Percentiles rank a stretch among this genome's conserved stretches.
phyloP scores from a whole-genome alignment of 2,329 filamentous ascomycete genomes.

The Xylaria sp. region DNA sequence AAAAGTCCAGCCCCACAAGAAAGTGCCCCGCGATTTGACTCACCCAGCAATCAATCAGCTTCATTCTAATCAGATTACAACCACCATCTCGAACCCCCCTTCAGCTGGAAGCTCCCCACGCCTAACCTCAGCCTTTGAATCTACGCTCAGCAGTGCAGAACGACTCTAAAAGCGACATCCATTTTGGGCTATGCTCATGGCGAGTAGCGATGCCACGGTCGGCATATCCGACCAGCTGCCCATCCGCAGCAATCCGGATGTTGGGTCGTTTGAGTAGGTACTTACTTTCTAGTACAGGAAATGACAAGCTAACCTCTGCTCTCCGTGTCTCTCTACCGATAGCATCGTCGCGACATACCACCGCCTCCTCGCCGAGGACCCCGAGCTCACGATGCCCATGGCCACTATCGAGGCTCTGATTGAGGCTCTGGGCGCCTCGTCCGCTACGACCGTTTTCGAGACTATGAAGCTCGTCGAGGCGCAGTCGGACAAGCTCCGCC shows the following conservation, averaged over 20 bases:
- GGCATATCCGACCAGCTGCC: constrained; percentile 41
- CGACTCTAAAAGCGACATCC: neutral
- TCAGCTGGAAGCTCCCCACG: constrained; percentile 5
- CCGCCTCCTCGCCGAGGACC: constrained; percentile 70
- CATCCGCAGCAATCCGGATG: constrained; percentile 46
- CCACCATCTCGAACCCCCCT: neutral
- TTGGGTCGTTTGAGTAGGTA: constrained; percentile 48
- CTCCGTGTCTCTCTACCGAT: constrained; percentile 1
- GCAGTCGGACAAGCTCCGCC: constrained; percentile 80
- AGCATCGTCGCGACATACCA: constrained; percentile 69
- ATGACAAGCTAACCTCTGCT: neutral
- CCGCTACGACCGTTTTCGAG: constrained; percentile 89
- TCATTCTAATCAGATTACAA: neutral
- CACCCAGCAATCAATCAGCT: constrained; percentile 19
- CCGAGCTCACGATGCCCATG: constrained; percentile 93
- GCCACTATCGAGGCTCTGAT: constrained; percentile 94
- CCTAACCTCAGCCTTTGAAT: neutral
- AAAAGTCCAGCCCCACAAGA: constrained; percentile 17
- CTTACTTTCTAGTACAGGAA: neutral
- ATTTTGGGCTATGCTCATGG: constrained; percentile 31
- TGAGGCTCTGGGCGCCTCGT: constrained; percentile 81
- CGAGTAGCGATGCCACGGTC: constrained; percentile 36
- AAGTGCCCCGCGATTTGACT: constrained; percentile 39
- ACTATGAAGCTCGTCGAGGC: constrained; percentile 86
- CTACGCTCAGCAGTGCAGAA: neutral